Evolutionary conservation across 495 filamentous ascomycete species (phyloP).

Genomic region (Podospora bellae-mahoneyi): DNA sequence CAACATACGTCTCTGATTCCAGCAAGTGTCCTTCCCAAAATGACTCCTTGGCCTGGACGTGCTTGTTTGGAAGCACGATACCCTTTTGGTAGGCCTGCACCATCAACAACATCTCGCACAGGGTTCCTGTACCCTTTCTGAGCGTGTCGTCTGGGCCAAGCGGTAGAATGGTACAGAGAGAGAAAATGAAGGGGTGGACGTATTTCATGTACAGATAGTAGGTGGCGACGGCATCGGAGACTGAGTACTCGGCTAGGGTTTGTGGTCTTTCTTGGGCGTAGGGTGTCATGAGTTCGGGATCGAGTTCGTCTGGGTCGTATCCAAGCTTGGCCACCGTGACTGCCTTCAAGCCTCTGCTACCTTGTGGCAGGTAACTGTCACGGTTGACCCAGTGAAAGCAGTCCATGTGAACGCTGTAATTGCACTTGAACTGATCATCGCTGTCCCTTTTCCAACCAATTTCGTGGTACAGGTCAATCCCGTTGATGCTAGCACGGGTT

Average conservation of each 20-base stretch:
- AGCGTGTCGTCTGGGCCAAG: slow-evolving; percentile 88
- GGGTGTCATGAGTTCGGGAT: slow-evolving; percentile 95
- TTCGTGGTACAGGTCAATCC: slow-evolving; percentile 99
- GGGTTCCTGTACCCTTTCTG: slow-evolving; percentile 92
- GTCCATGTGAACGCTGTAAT: slow-evolving; percentile 97
- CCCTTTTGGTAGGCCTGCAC: slow-evolving; percentile 91
- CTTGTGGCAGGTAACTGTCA: slow-evolving; percentile 96
- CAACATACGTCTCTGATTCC: slow-evolving; percentile 96
- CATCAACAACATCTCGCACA: slow-evolving; percentile 99
- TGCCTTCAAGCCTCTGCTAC: slow-evolving; percentile 94
- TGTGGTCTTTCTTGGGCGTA: slow-evolving; percentile 92
- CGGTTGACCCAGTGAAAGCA: slow-evolving; percentile 98
- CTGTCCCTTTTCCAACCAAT: slow-evolving; percentile 93
- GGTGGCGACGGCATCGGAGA: slow-evolving; percentile 97
- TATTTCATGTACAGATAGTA: slow-evolving; percentile 99
- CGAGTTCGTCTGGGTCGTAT: slow-evolving; percentile 96
- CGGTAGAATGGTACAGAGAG: slow-evolving; percentile 92
- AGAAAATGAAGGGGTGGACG: slow-evolving; percentile 98
- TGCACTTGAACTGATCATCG: slow-evolving; percentile 93
- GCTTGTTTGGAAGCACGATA: slow-evolving; percentile 95
- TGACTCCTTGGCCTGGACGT: slow-evolving; percentile 81
- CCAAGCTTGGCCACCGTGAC: slow-evolving; percentile 97
- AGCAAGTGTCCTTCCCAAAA: slow-evolving; percentile 97
- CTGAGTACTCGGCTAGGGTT: slow-evolving; percentile 93
- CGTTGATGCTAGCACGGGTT: slow-evolving; percentile 81